phyloP scores from a whole-genome alignment of 148 eudicot species.

The Nepenthes gracilis region DNA sequence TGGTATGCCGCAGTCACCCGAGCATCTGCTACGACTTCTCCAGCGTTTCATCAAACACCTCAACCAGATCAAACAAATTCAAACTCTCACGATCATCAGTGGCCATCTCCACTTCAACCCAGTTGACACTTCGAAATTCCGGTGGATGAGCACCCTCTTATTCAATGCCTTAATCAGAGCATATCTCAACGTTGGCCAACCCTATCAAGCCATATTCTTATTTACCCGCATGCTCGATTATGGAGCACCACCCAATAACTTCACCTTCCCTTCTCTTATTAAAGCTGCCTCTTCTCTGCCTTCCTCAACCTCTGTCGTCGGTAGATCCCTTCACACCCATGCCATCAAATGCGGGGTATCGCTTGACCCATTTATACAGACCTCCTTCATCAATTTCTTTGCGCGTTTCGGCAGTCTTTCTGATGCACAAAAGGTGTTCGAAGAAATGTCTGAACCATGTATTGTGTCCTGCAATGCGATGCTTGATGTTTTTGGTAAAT shows the following conservation, averaged over 20 bases:
- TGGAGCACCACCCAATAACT: constrained; percentile 30
- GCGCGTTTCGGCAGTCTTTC: constrained; percentile 13
- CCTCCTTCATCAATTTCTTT: constrained; percentile 31
- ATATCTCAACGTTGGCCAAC: constrained; percentile 22
- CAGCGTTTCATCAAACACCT: constrained; percentile 19
- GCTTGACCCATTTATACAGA: constrained; percentile 34
- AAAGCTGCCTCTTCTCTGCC: constrained; percentile 26
- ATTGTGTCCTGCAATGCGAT: constrained; percentile 43
- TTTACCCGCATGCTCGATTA: constrained; percentile 38
- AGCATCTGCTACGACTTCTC: constrained; percentile 32
- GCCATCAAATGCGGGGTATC: constrained; percentile 26
- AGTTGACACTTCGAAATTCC: constrained; percentile 9
- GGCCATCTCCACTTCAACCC: constrained; percentile 29
- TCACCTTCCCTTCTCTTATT: constrained; percentile 41
- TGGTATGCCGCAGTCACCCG: constrained; percentile 20
- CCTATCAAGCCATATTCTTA: constrained; percentile 19
- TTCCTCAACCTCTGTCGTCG: constrained; percentile 5
- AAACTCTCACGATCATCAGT: constrained; percentile 34
- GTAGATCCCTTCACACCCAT: constrained; percentile 31
- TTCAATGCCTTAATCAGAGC: constrained; percentile 42
- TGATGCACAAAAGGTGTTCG: constrained; percentile 30
- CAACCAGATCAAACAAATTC: constrained; percentile 30
- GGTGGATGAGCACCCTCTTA: constrained; percentile 44
- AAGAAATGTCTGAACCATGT: constrained; percentile 33
- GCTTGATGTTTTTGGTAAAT: constrained; percentile 35